Percentiles rank a stretch among this genome's conserved stretches.
These are phyloP conservation scores for Pleurotus ostreatus DNA, from an alignment of 768 basidiomycete species.

Conservation along the genomic window DNA sequence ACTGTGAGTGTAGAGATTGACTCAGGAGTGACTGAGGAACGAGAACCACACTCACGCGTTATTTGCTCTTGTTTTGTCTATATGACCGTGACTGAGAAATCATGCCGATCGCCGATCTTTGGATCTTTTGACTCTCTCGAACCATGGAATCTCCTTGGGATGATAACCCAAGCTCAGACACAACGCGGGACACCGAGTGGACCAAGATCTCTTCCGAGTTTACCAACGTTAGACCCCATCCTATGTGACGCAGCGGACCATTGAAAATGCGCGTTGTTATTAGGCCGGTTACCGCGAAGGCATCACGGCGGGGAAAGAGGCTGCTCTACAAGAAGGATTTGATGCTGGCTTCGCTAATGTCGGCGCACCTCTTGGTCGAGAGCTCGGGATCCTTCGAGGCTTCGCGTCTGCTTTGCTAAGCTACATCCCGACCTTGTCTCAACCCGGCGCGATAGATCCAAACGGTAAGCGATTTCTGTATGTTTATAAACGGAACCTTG, in stretches of 20 bases:
- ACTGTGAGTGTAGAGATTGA: background rate
- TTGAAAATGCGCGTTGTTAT: background rate
- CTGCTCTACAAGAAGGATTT: constrained; percentile 85
- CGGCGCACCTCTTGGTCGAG: constrained; percentile 72
- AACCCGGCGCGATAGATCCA: background rate
- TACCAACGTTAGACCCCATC: constrained; percentile 50
- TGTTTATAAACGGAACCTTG: background rate
- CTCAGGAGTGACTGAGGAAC: background rate
- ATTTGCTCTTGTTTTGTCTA: background rate
- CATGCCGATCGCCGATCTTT: too few relatives aligned
- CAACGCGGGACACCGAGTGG: constrained; percentile 57
- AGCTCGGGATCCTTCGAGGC: constrained; percentile 78
- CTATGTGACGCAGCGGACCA: background rate
- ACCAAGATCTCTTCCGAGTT: constrained; percentile 62
- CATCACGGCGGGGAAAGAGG: constrained; percentile 88
- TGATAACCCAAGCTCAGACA: constrained; percentile 32
- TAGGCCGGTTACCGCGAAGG: constrained; percentile 97
- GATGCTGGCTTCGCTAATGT: constrained; percentile 75
- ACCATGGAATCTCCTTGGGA: constrained; percentile 61
- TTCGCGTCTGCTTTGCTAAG: constrained; percentile 57
- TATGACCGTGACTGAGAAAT: too few relatives aligned
- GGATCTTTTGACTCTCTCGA: too few relatives aligned
- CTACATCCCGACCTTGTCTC: constrained; percentile 37
- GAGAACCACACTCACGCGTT: background rate
- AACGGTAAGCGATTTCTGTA: background rate